Evolutionary conservation across 1,284 basidiomycete genomes (phyloP).

Genomic region (Heterobasidion parviporum): DNA sequence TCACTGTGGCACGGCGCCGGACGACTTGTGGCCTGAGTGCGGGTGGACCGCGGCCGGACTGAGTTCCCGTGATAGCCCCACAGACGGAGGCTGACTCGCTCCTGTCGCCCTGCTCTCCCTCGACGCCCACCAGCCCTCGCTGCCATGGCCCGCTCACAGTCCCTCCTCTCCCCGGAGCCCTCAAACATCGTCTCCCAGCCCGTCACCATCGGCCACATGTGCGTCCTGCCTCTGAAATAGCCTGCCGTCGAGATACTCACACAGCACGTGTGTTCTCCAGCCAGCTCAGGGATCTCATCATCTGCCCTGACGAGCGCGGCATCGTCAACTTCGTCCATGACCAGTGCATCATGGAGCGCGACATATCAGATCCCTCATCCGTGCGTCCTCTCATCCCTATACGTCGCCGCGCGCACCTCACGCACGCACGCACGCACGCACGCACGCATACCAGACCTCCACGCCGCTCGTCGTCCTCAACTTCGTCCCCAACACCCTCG

Average conservation of each 20-base stretch:
- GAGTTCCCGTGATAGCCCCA: no score
- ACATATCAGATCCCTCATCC: constrained; percentile 40
- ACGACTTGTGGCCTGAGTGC: no score
- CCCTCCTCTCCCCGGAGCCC: constrained; percentile 10
- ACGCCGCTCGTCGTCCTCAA: constrained; percentile 43
- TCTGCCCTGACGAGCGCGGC: constrained; percentile 63
- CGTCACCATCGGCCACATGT: constrained; percentile 67
- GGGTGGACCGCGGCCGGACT: no score
- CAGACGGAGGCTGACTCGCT: no score
- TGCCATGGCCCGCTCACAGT: constrained; percentile 10
- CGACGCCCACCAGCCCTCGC: neutral
- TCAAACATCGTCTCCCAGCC: constrained; percentile 12
- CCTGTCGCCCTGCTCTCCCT: neutral
- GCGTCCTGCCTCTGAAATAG: constrained; percentile 21
- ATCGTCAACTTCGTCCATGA: constrained; percentile 59
- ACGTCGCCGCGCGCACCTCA: neutral
- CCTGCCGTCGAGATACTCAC: neutral
- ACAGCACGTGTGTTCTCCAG: constrained; percentile 25
- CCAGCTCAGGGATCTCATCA: constrained; percentile 68
- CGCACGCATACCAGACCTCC: constrained; percentile 28
- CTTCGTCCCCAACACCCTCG: constrained; percentile 65
- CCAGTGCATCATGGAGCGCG: constrained; percentile 56
- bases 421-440: neutral
- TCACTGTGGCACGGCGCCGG: no score
- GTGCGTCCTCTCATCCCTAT: constrained; percentile 31